Base-by-base conservation (phyloP, 305 asterid species). In the Ruellia speciosa region DNA sequence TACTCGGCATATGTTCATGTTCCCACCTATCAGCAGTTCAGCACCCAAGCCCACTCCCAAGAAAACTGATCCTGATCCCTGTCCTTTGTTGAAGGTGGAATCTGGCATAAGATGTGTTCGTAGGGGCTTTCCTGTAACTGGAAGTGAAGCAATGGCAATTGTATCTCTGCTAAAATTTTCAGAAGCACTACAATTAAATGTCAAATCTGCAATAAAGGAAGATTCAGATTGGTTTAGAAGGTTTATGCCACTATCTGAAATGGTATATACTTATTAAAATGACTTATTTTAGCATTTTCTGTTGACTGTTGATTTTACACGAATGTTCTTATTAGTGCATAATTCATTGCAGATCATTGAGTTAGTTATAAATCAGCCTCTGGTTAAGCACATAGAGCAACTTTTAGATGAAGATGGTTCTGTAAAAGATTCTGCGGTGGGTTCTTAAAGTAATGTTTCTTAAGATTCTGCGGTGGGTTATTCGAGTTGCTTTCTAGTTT, bases 371-470 rank as follows among this genome's bases (percentile, higher is more conserved):
- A 77, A 72, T 70, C 84, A 62, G 59, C 64, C 94, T 18, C 66
- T 92, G 58, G 67, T 86, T 56, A 86, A 71, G 73, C 82, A 74
- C 58, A 72, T 92, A 68, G 79, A 75, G 69, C 90, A 88, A 63
- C 78, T 88, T 59, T 79, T 92, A 54, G 95, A 86, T 75, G 94
- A 86, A 68, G 99, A 88, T 73, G 99, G 99, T 55, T 84, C 81
- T 40, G 94, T 92, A 65, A 92, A 82, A 80, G 99, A 92, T 71
- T 85, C 96, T 56, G 96, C 96, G 77, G 99, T 92, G 40, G 66
- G 93, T 75, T 70, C 66, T 51, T 60, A 40, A 33, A 34, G 60
- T 55, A 59, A 47, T 51, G 33, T 50, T 63, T 48, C 49, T 60
- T 62, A 47, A 20, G 50, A 34, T 49, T 52, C n/a, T n/a, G n/a